Evolutionary conservation across 345 rosid genomes (phyloP).

Genomic region (Salix purpurea): DNA sequence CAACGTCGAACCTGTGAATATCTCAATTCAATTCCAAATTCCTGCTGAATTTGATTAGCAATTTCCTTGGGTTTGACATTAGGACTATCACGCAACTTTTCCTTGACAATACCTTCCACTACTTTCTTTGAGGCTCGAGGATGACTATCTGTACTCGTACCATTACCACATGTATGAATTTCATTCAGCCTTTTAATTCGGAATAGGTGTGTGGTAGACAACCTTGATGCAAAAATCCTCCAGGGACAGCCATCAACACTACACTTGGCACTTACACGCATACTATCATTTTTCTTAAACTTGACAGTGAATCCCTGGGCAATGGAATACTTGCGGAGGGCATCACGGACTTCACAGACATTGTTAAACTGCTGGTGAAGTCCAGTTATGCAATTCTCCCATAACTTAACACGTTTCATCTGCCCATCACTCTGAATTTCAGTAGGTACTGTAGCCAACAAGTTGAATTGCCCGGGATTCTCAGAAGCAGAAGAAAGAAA

Average conservation of each 20-base stretch:
- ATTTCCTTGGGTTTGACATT: constrained; percentile 21
- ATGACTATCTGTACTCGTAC: not conserved
- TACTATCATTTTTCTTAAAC: constrained; percentile 23
- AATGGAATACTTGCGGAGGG: constrained; percentile 20
- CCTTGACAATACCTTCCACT: constrained; percentile 25
- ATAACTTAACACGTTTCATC: constrained; percentile 26
- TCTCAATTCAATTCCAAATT: constrained; percentile 28
- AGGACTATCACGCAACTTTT: constrained; percentile 19
- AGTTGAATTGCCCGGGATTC: constrained; percentile 10
- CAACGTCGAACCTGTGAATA: constrained; percentile 25
- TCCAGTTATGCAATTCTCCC: constrained; percentile 31
- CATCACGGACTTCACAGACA: constrained; percentile 23
- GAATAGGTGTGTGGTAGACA: constrained; percentile 20
- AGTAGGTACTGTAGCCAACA: constrained; percentile 3
- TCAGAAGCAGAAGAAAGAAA: constrained; percentile 2
- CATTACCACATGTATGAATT: constrained; percentile 20
- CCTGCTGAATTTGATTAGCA: constrained; percentile 20
- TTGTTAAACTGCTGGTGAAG: constrained; percentile 29
- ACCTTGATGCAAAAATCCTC: constrained; percentile 23
- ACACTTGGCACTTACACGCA: constrained; percentile 27
- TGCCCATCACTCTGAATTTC: constrained; percentile 7
- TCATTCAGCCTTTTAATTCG: constrained; percentile 19
- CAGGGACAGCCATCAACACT: constrained; percentile 27
- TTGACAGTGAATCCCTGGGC: constrained; percentile 26
- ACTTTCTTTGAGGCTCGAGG: constrained; percentile 27